Percentiles rank a stretch among this genome's conserved stretches.
Conservation (phyloP, 2,329 filamentous ascomycete species). For the Setomelanomma holmii region DNA sequence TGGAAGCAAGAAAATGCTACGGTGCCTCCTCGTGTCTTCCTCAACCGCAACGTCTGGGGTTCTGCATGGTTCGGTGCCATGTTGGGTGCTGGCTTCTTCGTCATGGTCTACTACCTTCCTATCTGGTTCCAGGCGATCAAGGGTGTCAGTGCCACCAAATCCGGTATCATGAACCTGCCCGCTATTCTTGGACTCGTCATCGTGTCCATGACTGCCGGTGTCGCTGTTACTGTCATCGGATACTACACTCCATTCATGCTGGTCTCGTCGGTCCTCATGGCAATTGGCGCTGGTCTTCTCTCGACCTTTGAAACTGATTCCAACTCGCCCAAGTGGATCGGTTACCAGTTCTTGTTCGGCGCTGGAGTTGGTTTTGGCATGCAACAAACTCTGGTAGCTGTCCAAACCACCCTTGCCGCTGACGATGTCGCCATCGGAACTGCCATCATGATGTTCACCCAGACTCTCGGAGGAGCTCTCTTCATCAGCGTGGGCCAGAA, state of each 20-base stretch:
- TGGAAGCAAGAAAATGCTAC: conserved; percentile 56
- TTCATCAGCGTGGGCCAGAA: conserved; percentile 60
- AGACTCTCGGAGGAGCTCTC: conserved; percentile 57
- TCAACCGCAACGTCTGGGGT: conserved; percentile 55
- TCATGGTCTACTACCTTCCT: conserved; percentile 54
- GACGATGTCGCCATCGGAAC: conserved; percentile 57
- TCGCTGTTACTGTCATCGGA: conserved; percentile 50
- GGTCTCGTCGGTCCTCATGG: conserved; percentile 50
- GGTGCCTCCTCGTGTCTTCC: conserved; percentile 55
- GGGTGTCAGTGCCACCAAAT: conserved; percentile 53
- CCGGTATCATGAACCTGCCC: conserved; percentile 58
- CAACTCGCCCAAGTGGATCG: conserved; percentile 47
- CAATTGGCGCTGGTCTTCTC: conserved; percentile 56
- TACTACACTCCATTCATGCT: conserved; percentile 61
- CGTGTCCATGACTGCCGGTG: conserved; percentile 51
- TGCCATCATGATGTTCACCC: conserved; percentile 57
- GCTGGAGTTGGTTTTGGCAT: conserved; percentile 57
- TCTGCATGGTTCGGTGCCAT: conserved; percentile 50
- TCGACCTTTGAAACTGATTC: conserved; percentile 52
- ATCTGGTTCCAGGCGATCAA: conserved; percentile 62
- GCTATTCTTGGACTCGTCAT: conserved; percentile 56
- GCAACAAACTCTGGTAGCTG: conserved; percentile 56
- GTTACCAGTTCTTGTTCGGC: conserved; percentile 50
- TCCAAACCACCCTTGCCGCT: conserved; percentile 53
- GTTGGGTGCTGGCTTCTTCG: conserved; percentile 54